Conservation (phyloP, 2,329 filamentous ascomycete genomes). For the Epichloe bromicola region DNA sequence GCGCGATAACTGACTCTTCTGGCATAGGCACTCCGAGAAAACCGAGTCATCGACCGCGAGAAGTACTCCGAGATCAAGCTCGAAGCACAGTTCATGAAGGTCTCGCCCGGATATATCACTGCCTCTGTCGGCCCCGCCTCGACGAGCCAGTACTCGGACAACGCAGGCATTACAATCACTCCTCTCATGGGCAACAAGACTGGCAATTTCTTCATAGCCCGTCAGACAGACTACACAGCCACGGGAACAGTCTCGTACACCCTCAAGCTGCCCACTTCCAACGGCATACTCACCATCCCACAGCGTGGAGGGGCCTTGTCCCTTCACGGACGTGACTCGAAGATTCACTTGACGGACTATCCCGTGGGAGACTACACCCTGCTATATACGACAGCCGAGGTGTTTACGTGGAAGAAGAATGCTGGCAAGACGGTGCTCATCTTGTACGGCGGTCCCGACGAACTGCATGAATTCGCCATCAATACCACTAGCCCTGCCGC, state of each 20-base stretch:
- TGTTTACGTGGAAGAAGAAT: constrained; percentile 57
- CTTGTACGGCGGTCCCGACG: constrained; percentile 48
- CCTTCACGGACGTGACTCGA: constrained; percentile 51
- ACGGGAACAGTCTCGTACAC: constrained; percentile 45
- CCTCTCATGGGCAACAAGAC: constrained; percentile 43
- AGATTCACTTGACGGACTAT: constrained; percentile 55
- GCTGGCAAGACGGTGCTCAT: constrained; percentile 45
- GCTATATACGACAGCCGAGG: constrained; percentile 56
- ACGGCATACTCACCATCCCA: constrained; percentile 43
- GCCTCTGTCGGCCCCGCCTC: constrained; percentile 39
- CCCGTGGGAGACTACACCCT: constrained; percentile 44
- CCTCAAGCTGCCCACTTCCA: constrained; percentile 47
- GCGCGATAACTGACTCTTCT: background rate
- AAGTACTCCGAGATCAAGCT: constrained; percentile 74
- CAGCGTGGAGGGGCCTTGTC: constrained; percentile 43
- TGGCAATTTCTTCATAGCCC: constrained; percentile 50
- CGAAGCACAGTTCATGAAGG: constrained; percentile 60
- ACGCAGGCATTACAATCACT: constrained; percentile 42
- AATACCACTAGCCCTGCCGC: constrained; percentile 15
- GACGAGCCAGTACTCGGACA: constrained; percentile 38
- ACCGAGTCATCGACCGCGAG: constrained; percentile 53
- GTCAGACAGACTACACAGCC: constrained; percentile 54
- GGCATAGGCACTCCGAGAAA: constrained; percentile 46
- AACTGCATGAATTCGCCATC: constrained; percentile 50
- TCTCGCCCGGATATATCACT: constrained; percentile 55